Evolutionary conservation across 768 basidiomycete species (phyloP), one percentile per base, ranked within the genome.

Genomic region (Pilatotrama ljubarskyi): DNA sequence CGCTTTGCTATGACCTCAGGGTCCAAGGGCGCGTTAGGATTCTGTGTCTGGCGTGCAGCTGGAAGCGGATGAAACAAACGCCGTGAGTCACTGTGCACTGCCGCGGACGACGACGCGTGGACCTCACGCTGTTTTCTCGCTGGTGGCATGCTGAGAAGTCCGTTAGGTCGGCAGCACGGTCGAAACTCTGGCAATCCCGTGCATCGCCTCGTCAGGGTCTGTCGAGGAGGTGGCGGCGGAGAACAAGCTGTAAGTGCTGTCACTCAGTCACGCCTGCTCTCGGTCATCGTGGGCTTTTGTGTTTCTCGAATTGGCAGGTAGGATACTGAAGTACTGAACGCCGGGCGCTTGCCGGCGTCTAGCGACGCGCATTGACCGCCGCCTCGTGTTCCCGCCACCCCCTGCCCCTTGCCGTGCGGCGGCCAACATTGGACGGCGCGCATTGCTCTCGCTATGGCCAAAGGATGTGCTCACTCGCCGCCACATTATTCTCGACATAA

Each of bases 1-100:
- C 92, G 84, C 70, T 88, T 91, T 10, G 87, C 84, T 57, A 93
- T 79, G 46, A 89, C 74, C 55, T 92, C 89, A 0, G 84, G 77
- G 11, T 85, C 77, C 18, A 90, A 73, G 2, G 61, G 60, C 17
- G 49, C 48, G 47, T 46, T 71, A 50, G 78, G 76, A 38, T 76
- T 69, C 62, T 79, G 80, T 26, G 81, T 75, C 50, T 75, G 79
- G 65, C 84, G 80, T n/a, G 81, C 78, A 49, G 80, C 79, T 75
- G 76, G 8, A 13, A 36, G 38, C 6, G 22, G 51, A 59, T 57
- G 48, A 42, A 53, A 56, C 55, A 50, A 18, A 40, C 24, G 29
- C 37, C 1, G 54, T 51, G 41, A 56, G 60, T 46, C 37, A 56
- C n/a, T n/a, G n/a, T n/a, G 35, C 3, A 26, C 29, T 9, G 17